These are phyloP conservation scores for Hemileccinum impolitum DNA, from an alignment of 768 basidiomycete genomes.

Conservation along the genomic window DNA sequence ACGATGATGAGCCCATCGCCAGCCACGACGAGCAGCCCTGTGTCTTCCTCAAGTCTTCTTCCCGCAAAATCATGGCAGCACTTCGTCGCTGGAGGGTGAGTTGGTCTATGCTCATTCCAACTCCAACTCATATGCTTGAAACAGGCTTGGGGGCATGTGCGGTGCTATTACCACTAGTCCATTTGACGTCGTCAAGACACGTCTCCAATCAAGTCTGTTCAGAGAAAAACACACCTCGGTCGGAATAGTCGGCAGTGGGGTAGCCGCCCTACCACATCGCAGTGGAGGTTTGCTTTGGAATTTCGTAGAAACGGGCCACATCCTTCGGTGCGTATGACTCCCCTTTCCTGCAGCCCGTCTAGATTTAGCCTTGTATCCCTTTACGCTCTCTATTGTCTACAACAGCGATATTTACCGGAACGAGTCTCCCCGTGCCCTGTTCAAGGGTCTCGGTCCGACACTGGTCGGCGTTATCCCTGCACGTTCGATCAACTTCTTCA, in stretches of 20 bases:
- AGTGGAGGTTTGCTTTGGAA: slow-evolving; percentile 71
- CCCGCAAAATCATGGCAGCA: slow-evolving; percentile 83
- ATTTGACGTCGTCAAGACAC: slow-evolving; percentile 97
- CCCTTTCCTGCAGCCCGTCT: not conserved
- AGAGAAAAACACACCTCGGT: slow-evolving; percentile 39
- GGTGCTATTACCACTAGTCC: slow-evolving; percentile 96
- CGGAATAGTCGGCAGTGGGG: slow-evolving; percentile 31
- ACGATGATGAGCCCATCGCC: slow-evolving; percentile 11
- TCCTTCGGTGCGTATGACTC: slow-evolving; percentile 60
- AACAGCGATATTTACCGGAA: slow-evolving; percentile 82
- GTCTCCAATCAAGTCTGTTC: slow-evolving; percentile 90
- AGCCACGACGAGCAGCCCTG: slow-evolving; percentile 20
- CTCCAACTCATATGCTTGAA: slow-evolving; percentile 2
- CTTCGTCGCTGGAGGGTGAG: slow-evolving; percentile 84
- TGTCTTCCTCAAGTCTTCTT: slow-evolving; percentile 38
- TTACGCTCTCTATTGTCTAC: not conserved
- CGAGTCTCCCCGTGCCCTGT: slow-evolving; percentile 86
- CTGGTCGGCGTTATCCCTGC: slow-evolving; percentile 95
- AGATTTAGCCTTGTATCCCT: too few relatives aligned
- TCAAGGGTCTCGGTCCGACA: slow-evolving; percentile 93
- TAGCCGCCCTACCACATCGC: slow-evolving; percentile 30
- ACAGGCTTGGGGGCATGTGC: slow-evolving; percentile 93
- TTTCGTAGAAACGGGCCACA: slow-evolving; percentile 91
- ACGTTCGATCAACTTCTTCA: slow-evolving; percentile 96
- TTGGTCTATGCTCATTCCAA: slow-evolving; percentile 4